A percentile compares a stretch with the other conserved stretches of the same genome.
Conservation (phyloP, 768 basidiomycete genomes). For the Kwoniella dejecticola region DNA sequence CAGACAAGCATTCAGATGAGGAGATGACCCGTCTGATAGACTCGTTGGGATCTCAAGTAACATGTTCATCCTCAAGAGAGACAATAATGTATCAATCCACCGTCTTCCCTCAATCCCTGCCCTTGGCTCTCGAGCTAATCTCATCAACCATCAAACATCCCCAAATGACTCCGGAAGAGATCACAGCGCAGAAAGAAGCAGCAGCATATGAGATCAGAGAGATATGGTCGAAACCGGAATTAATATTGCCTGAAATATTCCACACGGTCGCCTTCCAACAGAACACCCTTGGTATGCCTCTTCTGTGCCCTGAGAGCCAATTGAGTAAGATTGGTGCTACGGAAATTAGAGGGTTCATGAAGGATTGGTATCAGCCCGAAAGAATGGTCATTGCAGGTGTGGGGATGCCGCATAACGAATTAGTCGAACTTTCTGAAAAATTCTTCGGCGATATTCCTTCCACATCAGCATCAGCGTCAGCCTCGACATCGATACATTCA, state of each 20-base stretch:
- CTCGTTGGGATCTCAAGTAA: slow-evolving; percentile 84
- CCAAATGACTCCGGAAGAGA: slow-evolving; percentile 71
- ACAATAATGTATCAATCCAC: slow-evolving; percentile 98
- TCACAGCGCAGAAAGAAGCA: slow-evolving; percentile 79
- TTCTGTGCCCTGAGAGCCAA: slow-evolving; percentile 83
- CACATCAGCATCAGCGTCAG: slow-evolving; percentile 5
- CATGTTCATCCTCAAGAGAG: slow-evolving; percentile 87
- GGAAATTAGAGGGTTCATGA: slow-evolving; percentile 67
- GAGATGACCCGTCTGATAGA: slow-evolving; percentile 81
- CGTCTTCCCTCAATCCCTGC: slow-evolving; percentile 80
- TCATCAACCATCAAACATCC: slow-evolving; percentile 86
- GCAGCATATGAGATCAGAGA: slow-evolving; percentile 89
- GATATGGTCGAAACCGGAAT: slow-evolving; percentile 82
- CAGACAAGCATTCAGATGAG: slow-evolving; percentile 67
- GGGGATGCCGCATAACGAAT: slow-evolving; percentile 83
- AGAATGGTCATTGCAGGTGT: slow-evolving; percentile 93
- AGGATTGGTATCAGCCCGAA: slow-evolving; percentile 87
- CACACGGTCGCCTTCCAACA: slow-evolving; percentile 80
- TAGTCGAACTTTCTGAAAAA: slow-evolving; percentile 81
- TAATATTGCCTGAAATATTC: slow-evolving; percentile 86
- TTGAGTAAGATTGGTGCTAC: slow-evolving; percentile 68
- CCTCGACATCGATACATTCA: slow-evolving; percentile 4
- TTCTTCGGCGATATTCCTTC: slow-evolving; percentile 68
- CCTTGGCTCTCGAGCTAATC: slow-evolving; percentile 80
- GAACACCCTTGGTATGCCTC: slow-evolving; percentile 81